Percentiles rank a stretch among this genome's conserved stretches.
Evolutionary conservation across 768 basidiomycete genomes (phyloP).

Genomic region (Kwoniella dendrophila): DNA sequence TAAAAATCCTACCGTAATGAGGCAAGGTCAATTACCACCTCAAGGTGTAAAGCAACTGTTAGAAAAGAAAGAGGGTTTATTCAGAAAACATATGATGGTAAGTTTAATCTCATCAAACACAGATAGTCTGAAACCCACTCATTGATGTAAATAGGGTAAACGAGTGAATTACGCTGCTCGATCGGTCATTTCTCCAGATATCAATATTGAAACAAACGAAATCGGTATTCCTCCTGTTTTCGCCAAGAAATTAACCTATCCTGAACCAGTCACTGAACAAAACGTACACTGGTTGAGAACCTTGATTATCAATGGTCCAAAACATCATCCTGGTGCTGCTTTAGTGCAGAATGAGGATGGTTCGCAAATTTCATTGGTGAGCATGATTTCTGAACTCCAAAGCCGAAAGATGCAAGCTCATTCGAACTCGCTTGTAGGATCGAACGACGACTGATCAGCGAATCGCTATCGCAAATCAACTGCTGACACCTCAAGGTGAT

Average conservation of each 20-base stretch:
- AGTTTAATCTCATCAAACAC: constrained; percentile 26
- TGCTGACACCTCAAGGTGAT: constrained; percentile 80
- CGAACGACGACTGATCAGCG: constrained; percentile 83
- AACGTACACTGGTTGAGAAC: constrained; percentile 88
- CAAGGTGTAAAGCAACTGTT: constrained; percentile 92
- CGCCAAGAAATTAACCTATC: constrained; percentile 92
- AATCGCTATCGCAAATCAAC: constrained; percentile 91
- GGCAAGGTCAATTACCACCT: constrained; percentile 86
- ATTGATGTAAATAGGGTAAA: constrained; percentile 72
- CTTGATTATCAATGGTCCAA: constrained; percentile 86
- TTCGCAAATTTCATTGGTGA: constrained; percentile 76
- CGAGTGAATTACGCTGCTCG: constrained; percentile 99
- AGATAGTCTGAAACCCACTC: constrained; percentile 5
- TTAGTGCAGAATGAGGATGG: constrained; percentile 97
- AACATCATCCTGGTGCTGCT: constrained; percentile 85
- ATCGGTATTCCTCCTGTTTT: constrained; percentile 98
- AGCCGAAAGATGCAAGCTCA: constrained; percentile 3
- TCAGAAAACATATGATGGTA: constrained; percentile 99
- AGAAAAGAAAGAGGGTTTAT: constrained; percentile 98
- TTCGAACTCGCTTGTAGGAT: constrained; percentile 63
- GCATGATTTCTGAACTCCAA: constrained; percentile 24
- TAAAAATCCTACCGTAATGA: constrained; percentile 84
- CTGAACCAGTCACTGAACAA: constrained; percentile 89
- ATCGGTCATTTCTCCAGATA: constrained; percentile 99
- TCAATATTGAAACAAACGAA: constrained; percentile 98